phyloP scores from a whole-genome alignment of 768 basidiomycete species.

The Suillus clintonianus region DNA sequence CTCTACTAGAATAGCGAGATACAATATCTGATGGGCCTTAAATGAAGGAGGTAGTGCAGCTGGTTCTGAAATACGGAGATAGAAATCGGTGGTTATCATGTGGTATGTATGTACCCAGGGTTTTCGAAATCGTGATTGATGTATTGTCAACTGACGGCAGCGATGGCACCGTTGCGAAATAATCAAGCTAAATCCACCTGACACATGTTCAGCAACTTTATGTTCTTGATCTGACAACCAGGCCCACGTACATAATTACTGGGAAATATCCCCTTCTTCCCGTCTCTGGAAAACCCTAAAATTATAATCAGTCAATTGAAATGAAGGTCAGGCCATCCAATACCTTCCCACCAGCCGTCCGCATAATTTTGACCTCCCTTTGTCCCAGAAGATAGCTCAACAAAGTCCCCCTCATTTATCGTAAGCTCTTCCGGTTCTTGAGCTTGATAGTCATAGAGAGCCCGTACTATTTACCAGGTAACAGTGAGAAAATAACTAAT shows the following conservation, averaged over 20 bases:
- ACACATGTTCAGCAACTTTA: slow-evolving; percentile 22
- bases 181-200: slow-evolving; percentile 54
- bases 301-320: slow-evolving; percentile 27
- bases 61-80: background rate
- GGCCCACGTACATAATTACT: slow-evolving; percentile 76
- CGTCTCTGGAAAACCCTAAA: slow-evolving; percentile 58
- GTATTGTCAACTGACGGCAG: slow-evolving; percentile 11
- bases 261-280: slow-evolving; percentile 80
- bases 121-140: background rate
- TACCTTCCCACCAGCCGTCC: slow-evolving; percentile 89
- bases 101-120: background rate
- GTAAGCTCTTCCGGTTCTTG: slow-evolving; percentile 72
- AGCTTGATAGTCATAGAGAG: slow-evolving; percentile 77
- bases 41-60: background rate
- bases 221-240: slow-evolving; percentile 11
- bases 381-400: slow-evolving; percentile 65
- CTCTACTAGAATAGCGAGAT: background rate
- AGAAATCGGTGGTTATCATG: background rate
- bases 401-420: slow-evolving; percentile 58
- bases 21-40: background rate
- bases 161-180: slow-evolving; percentile 3
- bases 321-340: slow-evolving; percentile 21
- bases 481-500: slow-evolving; percentile 5
- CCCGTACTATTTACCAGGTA: slow-evolving; percentile 57
- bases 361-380: slow-evolving; percentile 66